phyloP scores from a whole-genome alignment of 441 rosid species.

The Pelargonium cotyledonis region DNA sequence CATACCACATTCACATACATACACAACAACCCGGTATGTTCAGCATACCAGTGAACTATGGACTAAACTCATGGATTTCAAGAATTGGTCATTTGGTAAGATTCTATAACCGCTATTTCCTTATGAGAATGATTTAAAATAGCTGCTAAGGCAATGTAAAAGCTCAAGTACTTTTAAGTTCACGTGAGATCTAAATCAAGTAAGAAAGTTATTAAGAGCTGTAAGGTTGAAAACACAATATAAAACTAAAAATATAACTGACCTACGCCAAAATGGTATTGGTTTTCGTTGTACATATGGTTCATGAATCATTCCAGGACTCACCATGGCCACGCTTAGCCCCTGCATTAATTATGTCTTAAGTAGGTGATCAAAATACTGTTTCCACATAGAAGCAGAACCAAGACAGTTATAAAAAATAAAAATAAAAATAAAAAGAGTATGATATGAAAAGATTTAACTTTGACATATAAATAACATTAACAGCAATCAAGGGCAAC shows the following conservation, averaged over 20 bases:
- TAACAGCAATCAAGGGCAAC: not conserved
- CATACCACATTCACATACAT: not conserved
- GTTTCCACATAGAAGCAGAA: slow-evolving; percentile 7
- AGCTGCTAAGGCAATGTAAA: not conserved
- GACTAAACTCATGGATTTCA: no score
- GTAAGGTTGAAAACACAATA: slow-evolving; percentile 8
- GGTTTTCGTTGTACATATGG: slow-evolving; percentile 62
- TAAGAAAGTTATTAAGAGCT: not conserved
- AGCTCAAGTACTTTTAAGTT: not conserved
- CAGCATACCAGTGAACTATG: no score
- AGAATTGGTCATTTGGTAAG: no score
- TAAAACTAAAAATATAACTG: slow-evolving; percentile 18
- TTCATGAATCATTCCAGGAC: slow-evolving; percentile 86
- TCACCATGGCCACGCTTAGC: slow-evolving; percentile 52
- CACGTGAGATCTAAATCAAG: slow-evolving; percentile 2
- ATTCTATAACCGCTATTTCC: no score
- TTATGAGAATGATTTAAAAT: no score
- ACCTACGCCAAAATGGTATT: slow-evolving; percentile 79
- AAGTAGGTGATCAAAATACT: slow-evolving; percentile 15
- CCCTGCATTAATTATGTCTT: slow-evolving; percentile 43
- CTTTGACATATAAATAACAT: not conserved
- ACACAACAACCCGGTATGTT: not conserved
- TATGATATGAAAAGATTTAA: not conserved
- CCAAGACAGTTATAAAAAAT: slow-evolving; percentile 9
- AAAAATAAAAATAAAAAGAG: not conserved